Evolutionary conservation across 2,329 filamentous ascomycete species (phyloP).

Genomic region (Falciphora oryzae): DNA sequence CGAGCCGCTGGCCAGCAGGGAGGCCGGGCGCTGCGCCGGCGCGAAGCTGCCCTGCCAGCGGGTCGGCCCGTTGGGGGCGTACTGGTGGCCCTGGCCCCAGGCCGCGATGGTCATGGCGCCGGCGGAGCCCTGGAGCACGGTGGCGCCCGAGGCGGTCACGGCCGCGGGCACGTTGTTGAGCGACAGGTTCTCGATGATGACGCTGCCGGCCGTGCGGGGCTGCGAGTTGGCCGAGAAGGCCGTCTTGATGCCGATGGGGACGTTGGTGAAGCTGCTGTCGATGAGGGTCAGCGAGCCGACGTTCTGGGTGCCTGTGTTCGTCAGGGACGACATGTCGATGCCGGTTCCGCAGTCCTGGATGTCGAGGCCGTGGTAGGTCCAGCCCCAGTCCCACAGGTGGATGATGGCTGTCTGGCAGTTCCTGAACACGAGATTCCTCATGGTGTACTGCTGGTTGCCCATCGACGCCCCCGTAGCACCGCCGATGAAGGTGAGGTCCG

Average conservation of each 20-base stretch:
- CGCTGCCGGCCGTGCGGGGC: slow-evolving; percentile 43
- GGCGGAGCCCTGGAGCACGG: slow-evolving; percentile 50
- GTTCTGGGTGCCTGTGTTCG: slow-evolving; percentile 40
- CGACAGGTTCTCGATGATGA: slow-evolving; percentile 49
- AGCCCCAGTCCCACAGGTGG: slow-evolving; percentile 71
- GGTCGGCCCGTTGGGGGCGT: slow-evolving; percentile 37
- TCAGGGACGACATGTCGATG: slow-evolving; percentile 50
- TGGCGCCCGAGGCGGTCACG: slow-evolving; percentile 30
- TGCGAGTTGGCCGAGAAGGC: slow-evolving; percentile 39
- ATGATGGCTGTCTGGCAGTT: slow-evolving; percentile 54
- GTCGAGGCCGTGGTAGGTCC: slow-evolving; percentile 56
- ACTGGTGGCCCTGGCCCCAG: slow-evolving; percentile 65
- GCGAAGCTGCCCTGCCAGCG: slow-evolving; percentile 43
- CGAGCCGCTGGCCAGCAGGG: slow-evolving; percentile 40
- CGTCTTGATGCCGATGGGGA: slow-evolving; percentile 59
- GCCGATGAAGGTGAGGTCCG: slow-evolving; percentile 57
- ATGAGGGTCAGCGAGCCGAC: slow-evolving; percentile 67
- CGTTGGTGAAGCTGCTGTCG: slow-evolving; percentile 62
- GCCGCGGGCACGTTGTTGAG: slow-evolving; percentile 32
- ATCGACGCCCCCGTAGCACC: slow-evolving; percentile 56
- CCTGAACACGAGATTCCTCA: slow-evolving; percentile 60
- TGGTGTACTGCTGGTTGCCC: slow-evolving; percentile 66
- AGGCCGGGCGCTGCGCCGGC: slow-evolving; percentile 41
- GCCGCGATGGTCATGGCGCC: slow-evolving; percentile 45
- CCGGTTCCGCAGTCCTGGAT: slow-evolving; percentile 56